Percentiles rank a stretch among this genome's conserved stretches.
Conservation (phyloP, 192 early-diverging fungal genomes). For the Funneliformis mosseae region DNA sequence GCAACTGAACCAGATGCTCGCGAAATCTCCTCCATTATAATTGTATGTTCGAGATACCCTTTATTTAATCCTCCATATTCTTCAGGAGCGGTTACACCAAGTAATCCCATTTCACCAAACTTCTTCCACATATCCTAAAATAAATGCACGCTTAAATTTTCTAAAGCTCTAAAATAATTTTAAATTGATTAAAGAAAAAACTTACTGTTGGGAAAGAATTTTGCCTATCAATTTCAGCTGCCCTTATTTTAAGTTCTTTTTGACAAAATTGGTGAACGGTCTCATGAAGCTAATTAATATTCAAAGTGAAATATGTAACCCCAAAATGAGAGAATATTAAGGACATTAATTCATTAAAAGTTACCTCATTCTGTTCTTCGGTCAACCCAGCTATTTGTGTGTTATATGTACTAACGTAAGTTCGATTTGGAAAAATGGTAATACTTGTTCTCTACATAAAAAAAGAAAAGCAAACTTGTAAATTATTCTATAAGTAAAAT, state of each 20-base stretch:
- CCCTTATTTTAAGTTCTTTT: slow-evolving; percentile 80
- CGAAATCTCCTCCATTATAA: slow-evolving; percentile 94
- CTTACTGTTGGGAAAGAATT: slow-evolving; percentile 84
- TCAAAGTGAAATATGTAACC: not conserved
- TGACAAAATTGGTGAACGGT: slow-evolving; percentile 77
- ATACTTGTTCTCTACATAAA: not conserved
- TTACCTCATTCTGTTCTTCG: slow-evolving; percentile 65
- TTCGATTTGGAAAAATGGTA: not conserved
- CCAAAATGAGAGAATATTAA: not conserved
- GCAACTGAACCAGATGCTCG: slow-evolving; percentile 89
- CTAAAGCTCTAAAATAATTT: not conserved
- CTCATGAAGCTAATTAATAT: slow-evolving; percentile 59
- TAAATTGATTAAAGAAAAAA: not conserved
- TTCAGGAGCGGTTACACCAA: slow-evolving; percentile 88
- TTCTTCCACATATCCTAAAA: slow-evolving; percentile 92
- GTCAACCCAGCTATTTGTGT: slow-evolving; percentile 74
- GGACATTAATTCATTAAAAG: not conserved
- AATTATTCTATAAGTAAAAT: too few relatives aligned
- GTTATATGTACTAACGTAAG: slow-evolving; percentile 62
- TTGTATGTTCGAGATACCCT: slow-evolving; percentile 88
- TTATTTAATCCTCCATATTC: slow-evolving; percentile 86
- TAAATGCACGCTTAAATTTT: not conserved
- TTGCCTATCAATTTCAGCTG: slow-evolving; percentile 77
- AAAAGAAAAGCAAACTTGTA: not conserved
- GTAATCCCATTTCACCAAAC: slow-evolving; percentile 92